Base-by-base conservation (phyloP, 495 filamentous ascomycete genomes). In the Penicillium soppii region DNA sequence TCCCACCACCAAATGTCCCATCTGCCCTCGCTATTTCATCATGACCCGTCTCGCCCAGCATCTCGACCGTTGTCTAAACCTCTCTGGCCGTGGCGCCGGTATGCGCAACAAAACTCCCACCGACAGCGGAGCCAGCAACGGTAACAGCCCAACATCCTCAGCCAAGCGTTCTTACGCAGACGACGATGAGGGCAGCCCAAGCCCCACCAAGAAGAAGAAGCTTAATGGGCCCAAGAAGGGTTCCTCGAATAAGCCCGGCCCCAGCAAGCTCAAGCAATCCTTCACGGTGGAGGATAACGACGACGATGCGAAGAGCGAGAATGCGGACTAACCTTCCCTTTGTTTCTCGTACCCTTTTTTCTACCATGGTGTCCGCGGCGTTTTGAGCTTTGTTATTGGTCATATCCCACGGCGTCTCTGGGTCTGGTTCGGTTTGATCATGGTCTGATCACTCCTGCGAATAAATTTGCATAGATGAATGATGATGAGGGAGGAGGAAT, bases 1-100 rank as follows among this genome's bases (percentile, higher is more conserved):
- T 45, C 89, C 89, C 5, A 91, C 89, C 58, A 80, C 80, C 49
- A 85, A 84, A 49, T 87, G 83, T 59, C 81, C 78, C n/a, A 77
- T 77, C 40, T 87, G 83, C 54, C 79, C 79, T 23, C 73, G 80
- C 5, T 82, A 81, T 59, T 72, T 85, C 40, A 76, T 82, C 29
- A 80, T 84, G 49, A 84, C 74, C 17, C 72, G 81, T 44, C 81
- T 86, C 45, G 80, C 81, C 27, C 86, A 89, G 59, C 89, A 94
- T 69, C 76, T 94, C 70, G 86, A 88, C 32, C 85, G 88, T 41
- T 92, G 89, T 63, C 82, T 94, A 58, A 88, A 88, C 23, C 82
- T 90, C 32, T 83, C 80, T 39, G 87, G 88, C 13, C 76, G 89
- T 17, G 81, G 81, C 58, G 82, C 81, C 15, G 85, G 85, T 50